Conservation (phyloP, 1,139 yeast species). For the Yarrowia galli region DNA sequence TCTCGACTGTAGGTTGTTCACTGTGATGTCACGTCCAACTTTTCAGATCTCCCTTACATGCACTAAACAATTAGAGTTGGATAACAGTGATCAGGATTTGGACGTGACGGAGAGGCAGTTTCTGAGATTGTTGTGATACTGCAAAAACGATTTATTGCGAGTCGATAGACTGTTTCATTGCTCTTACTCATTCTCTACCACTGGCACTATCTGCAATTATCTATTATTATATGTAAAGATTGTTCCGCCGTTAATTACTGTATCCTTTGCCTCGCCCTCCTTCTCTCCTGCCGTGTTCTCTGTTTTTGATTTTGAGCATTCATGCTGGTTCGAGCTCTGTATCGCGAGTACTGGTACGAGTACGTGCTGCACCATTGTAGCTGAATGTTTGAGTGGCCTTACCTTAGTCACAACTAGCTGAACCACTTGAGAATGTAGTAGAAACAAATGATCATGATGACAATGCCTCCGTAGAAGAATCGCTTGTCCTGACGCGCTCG, state of each 20-base stretch:
- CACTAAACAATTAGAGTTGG: conserved; percentile 1
- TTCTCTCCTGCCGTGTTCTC: not conserved
- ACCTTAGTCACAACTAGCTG: conserved; percentile 54
- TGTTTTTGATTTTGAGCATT: not conserved
- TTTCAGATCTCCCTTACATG: not conserved
- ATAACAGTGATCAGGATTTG: conserved; percentile 4
- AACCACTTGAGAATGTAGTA: conserved; percentile 74
- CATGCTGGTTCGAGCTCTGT: no score
- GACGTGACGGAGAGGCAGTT: no score
- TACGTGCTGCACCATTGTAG: no score
- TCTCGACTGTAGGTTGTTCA: no score
- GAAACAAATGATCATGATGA: conserved; percentile 68
- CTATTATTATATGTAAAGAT: conserved; percentile 24
- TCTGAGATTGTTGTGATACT: no score
- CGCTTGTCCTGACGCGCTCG: conserved; percentile 91
- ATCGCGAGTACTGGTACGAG: no score
- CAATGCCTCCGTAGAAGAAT: conserved; percentile 80
- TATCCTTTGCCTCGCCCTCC: not conserved
- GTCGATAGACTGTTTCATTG: no score
- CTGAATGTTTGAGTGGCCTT: no score
- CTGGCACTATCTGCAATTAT: not conserved
- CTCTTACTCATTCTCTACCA: no score
- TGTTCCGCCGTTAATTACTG: conserved; percentile 26
- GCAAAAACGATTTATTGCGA: no score
- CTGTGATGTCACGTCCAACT: not conserved